Evolutionary conservation across 2,329 filamentous ascomycete species (phyloP).

Genomic region (Nannizziopsis barbatae): DNA sequence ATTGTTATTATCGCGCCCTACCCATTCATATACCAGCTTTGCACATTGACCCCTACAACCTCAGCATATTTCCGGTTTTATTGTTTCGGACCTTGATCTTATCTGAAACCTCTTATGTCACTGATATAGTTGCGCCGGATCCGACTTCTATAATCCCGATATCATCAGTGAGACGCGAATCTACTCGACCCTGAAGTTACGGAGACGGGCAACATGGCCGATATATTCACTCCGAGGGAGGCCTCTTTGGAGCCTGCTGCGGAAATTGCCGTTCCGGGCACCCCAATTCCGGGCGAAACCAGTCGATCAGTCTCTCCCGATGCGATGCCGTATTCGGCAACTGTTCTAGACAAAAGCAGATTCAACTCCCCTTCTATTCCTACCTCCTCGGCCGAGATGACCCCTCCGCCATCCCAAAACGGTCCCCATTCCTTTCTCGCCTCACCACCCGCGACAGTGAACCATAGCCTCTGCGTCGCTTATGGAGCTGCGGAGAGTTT

Average conservation of each 20-base stretch:
- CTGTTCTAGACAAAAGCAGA: constrained; percentile 1
- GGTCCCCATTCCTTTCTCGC: constrained; percentile 25
- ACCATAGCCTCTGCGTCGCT: constrained; percentile 32
- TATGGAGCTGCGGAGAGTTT: constrained; percentile 36
- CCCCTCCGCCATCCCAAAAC: constrained; percentile 47
- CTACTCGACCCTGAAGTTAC: too few species aligned
- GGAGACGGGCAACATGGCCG: not conserved
- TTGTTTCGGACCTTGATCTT: too few species aligned
- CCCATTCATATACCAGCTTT: not conserved
- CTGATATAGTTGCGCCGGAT: too few species aligned
- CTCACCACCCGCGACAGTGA: constrained; percentile 40
- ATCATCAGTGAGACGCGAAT: too few species aligned
- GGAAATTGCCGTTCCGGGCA: constrained; percentile 30
- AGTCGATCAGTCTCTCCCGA: constrained; percentile 30
- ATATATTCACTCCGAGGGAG: constrained; percentile 14
- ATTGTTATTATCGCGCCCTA: constrained; percentile 1
- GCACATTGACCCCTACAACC: not conserved
- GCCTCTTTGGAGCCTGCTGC: constrained; percentile 29
- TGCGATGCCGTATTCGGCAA: constrained; percentile 18
- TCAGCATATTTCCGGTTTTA: too few species aligned
- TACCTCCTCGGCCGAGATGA: constrained; percentile 44
- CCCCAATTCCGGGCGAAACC: constrained; percentile 22
- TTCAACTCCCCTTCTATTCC: constrained; percentile 31
- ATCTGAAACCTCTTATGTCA: too few species aligned
- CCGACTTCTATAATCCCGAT: too few species aligned